phyloP scores from a whole-genome alignment of 441 rosid genomes.

The Pelargonium citronellum region DNA sequence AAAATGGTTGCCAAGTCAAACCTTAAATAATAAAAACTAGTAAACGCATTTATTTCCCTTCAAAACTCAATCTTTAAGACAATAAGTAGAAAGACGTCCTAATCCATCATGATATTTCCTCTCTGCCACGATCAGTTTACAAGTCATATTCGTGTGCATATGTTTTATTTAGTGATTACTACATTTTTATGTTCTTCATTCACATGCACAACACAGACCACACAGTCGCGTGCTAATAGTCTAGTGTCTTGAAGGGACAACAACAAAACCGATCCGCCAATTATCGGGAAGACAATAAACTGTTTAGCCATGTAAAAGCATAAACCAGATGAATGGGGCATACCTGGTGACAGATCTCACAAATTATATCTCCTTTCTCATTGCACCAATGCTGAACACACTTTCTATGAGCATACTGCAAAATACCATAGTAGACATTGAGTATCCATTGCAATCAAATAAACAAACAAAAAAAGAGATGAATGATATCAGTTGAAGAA shows the following conservation, averaged over 20 bases:
- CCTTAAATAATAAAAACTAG: too few relatives aligned
- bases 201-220: too few relatives aligned
- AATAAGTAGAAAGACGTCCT: too few relatives aligned
- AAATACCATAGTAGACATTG: slow-evolving; percentile 13
- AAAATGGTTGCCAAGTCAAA: too few relatives aligned
- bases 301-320: not conserved
- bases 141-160: too few relatives aligned
- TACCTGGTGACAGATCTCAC: slow-evolving; percentile 85
- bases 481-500: not conserved
- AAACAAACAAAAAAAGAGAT: not conserved
- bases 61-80: too few relatives aligned
- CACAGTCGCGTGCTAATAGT: too few relatives aligned
- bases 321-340: not conserved
- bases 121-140: too few relatives aligned
- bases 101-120: too few relatives aligned
- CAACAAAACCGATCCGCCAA: not conserved
- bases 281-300: not conserved
- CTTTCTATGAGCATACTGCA: slow-evolving; percentile 76
- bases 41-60: too few relatives aligned
- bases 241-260: not conserved
- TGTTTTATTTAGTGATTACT: too few relatives aligned
- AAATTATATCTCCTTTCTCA: slow-evolving; percentile 71
- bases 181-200: too few relatives aligned
- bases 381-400: slow-evolving; percentile 92
- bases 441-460: not conserved